Evolutionary conservation across 73 alveolate species (phyloP).

Genomic region (Breviolum minutum): DNA sequence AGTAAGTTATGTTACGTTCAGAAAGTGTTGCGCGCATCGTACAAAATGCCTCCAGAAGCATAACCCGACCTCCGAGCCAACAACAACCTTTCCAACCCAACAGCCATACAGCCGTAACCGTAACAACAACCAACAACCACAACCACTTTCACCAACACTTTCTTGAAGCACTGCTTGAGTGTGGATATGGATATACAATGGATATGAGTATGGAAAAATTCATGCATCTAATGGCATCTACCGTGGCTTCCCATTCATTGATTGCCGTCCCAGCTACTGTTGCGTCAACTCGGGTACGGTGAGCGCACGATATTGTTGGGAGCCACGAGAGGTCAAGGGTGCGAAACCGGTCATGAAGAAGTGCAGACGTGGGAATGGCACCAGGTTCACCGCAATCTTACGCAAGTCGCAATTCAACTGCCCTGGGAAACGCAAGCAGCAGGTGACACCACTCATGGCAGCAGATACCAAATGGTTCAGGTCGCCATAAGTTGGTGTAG

Average conservation of each 20-base stretch:
- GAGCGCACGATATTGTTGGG: conserved; percentile 99
- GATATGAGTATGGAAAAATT: conserved; percentile 26
- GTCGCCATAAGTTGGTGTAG: conserved; percentile 99
- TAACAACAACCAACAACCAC: too few relatives aligned
- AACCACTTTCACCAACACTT: too few relatives aligned
- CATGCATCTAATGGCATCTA: background rate
- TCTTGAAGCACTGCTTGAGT: too few relatives aligned
- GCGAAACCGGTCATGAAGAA: conserved; percentile 99
- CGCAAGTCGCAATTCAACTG: conserved; percentile 99
- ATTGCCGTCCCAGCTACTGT: conserved; percentile 96
- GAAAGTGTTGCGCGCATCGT: too few relatives aligned
- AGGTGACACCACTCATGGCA: conserved; percentile 99
- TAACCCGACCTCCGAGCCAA: too few relatives aligned
- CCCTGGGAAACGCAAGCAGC: conserved; percentile 99
- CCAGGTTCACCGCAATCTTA: conserved; percentile 99
- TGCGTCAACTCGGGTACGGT: conserved; percentile 98
- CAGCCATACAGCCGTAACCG: too few relatives aligned
- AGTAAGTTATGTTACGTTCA: too few relatives aligned
- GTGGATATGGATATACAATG: background rate
- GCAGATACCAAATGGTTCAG: conserved; percentile 99
- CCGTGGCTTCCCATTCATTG: conserved; percentile 96
- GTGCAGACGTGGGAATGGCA: conserved; percentile 99
- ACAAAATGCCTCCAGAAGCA: too few relatives aligned
- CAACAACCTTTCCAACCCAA: too few relatives aligned
- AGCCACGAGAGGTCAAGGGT: conserved; percentile 99